Base-by-base conservation (phyloP, 805 yeast genomes). In the Ogataea polymorpha region DNA sequence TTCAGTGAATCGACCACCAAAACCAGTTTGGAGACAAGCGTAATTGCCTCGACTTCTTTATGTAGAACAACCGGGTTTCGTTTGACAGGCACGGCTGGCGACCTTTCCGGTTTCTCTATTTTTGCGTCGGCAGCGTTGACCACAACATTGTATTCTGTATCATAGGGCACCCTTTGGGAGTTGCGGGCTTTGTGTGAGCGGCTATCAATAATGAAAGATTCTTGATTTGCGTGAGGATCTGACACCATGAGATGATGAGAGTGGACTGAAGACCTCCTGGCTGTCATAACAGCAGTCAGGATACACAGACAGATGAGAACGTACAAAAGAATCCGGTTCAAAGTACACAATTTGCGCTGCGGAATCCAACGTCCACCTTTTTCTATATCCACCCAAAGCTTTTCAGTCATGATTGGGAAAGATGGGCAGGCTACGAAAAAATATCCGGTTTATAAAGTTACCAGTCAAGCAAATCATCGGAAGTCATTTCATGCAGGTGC, bases 1-100 rank as follows among this genome's bases (percentile, higher is more conserved):
- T 6, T 35, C 12, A 35, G 24, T 2, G 32, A 23, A 14, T 41
- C 40, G 6, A 45, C 49, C 9, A 45, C 36, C 34, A 45, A 23
- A 13, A 42, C 41, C 5, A 39, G 28, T 5, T 36, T 39, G 15
- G 49, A 42, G 1, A 33, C 32, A 12, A 32, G 33, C 4, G 40
- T 27, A 9, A 45, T 32, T 8, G 37, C 32, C 8, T 38, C 32
- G 3, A 45, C 34, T 27, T 45, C 44, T 31, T 35, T 35, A n/a
- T 40, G 31, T 11, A 40, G 20, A 8, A 40, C 14, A 18, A 18
- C 10, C 1, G 32, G 32, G 14, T 24, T 30, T 14, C 30, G 18
- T 16, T 18, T 30, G 24, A 27, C 14, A 20, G 25, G 20, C n/a
- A 11, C 14, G 23, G 16, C 10, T 18, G 13, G 3, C 23, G 33